Evolutionary conservation across 108 stramenopile species (phyloP).

Genomic region (Chaetoceros muelleri): DNA sequence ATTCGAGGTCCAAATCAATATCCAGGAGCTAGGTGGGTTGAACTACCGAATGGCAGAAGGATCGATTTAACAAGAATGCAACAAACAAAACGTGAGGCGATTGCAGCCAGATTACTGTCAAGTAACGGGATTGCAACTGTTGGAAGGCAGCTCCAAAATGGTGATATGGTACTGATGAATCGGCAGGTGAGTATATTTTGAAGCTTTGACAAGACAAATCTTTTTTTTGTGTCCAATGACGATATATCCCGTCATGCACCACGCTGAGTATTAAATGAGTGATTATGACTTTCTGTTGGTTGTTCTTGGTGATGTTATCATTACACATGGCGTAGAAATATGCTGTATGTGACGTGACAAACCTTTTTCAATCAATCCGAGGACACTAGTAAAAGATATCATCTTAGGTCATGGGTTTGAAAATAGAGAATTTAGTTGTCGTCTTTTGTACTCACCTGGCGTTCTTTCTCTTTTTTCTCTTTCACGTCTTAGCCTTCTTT

Average conservation of each 20-base stretch:
- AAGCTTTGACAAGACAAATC: conserved; percentile 1
- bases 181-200: conserved; percentile 67
- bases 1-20: conserved; percentile 79
- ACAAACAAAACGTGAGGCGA: conserved; percentile 62
- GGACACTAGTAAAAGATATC: no score
- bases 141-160: conserved; percentile 90
- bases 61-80: conserved; percentile 87
- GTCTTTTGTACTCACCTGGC: neutral
- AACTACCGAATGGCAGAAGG: conserved; percentile 70
- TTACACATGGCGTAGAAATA: conserved; percentile 51
- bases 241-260: conserved; percentile 82
- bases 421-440: conserved; percentile 1
- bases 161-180: conserved; percentile 96
- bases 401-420: no score
- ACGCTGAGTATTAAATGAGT: conserved; percentile 78
- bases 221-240: conserved; percentile 34
- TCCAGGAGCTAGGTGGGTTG: conserved; percentile 95
- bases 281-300: conserved; percentile 59
- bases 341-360: no score
- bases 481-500: conserved; percentile 88
- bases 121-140: conserved; percentile 77
- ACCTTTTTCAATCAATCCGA: no score
- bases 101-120: conserved; percentile 72
- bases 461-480: conserved; percentile 5
- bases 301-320: no score